Evolutionary conservation across 306 rosid genomes (phyloP).

Genomic region (Quercus variabilis): DNA sequence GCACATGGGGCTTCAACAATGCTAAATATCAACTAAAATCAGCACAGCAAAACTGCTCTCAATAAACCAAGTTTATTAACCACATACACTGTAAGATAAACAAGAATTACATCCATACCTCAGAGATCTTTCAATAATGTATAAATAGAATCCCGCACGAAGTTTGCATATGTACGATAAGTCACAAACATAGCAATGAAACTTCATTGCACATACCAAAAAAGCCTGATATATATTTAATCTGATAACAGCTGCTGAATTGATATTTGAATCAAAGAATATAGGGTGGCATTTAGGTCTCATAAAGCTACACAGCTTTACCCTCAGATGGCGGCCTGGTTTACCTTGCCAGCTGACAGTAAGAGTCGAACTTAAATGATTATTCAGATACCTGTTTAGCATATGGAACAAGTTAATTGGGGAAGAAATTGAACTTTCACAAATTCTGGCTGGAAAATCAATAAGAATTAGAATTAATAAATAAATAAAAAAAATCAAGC

Average conservation of each 20-base stretch:
- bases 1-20: background rate
- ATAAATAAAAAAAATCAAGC: background rate
- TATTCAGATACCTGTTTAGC: background rate
- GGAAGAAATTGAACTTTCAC: background rate
- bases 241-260: slow-evolving; percentile 79
- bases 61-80: background rate
- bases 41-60: slow-evolving; percentile 5
- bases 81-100: background rate
- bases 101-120: slow-evolving; percentile 24
- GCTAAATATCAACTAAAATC: slow-evolving; percentile 17
- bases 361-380: too few relatives aligned
- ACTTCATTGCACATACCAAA: background rate
- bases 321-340: too few relatives aligned
- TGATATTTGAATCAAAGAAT: slow-evolving; percentile 82
- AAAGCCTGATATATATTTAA: slow-evolving; percentile 72
- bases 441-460: background rate
- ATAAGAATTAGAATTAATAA: background rate
- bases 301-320: too few relatives aligned
- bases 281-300: slow-evolving; percentile 83
- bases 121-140: slow-evolving; percentile 49
- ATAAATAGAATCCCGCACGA: slow-evolving; percentile 20
- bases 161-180: slow-evolving; percentile 44
- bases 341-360: too few relatives aligned
- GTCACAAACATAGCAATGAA: too few relatives aligned
- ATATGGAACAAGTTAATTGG: slow-evolving; percentile 29